Evolutionary conservation across 2,329 filamentous ascomycete species (phyloP).

Genomic region (Monilinia laxa): DNA sequence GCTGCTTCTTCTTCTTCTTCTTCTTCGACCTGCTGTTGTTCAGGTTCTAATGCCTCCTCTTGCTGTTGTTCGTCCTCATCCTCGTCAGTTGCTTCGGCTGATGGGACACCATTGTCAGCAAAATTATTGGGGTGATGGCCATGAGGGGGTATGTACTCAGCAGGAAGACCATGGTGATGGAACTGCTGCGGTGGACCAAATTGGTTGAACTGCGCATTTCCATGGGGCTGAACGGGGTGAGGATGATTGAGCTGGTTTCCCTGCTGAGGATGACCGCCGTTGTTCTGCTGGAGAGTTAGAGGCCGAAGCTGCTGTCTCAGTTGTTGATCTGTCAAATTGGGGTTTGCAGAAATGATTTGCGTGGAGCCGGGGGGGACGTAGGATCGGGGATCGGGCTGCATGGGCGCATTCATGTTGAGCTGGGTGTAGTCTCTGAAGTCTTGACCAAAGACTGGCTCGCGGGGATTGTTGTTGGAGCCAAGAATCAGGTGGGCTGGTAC

Average conservation of each 20-base stretch:
- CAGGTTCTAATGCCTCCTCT: constrained; percentile 1
- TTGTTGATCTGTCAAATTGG: neutral
- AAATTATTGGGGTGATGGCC: neutral
- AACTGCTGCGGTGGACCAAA: neutral
- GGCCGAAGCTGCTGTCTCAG: neutral
- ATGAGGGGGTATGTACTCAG: constrained; percentile 7
- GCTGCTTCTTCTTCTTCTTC: neutral
- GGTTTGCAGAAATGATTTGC: neutral
- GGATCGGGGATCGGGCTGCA: neutral
- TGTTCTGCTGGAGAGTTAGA: too few species aligned
- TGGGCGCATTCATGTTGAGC: neutral
- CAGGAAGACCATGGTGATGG: neutral
- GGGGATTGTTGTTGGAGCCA: neutral
- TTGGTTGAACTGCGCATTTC: constrained; percentile 1
- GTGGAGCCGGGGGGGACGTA: neutral
- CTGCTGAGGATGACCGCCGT: neutral
- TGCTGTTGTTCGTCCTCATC: constrained; percentile 4
- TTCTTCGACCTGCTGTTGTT: neutral
- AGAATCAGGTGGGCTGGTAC: neutral
- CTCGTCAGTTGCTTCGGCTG: neutral
- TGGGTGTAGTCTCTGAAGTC: neutral
- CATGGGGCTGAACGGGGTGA: neutral
- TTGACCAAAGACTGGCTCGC: neutral
- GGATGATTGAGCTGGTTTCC: neutral
- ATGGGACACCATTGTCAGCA: constrained; percentile 1